A percentile compares a stretch with the other conserved stretches of the same genome.
Evolutionary conservation across 2,329 filamentous ascomycete genomes (phyloP).

Genomic region (Fusarium luffae): DNA sequence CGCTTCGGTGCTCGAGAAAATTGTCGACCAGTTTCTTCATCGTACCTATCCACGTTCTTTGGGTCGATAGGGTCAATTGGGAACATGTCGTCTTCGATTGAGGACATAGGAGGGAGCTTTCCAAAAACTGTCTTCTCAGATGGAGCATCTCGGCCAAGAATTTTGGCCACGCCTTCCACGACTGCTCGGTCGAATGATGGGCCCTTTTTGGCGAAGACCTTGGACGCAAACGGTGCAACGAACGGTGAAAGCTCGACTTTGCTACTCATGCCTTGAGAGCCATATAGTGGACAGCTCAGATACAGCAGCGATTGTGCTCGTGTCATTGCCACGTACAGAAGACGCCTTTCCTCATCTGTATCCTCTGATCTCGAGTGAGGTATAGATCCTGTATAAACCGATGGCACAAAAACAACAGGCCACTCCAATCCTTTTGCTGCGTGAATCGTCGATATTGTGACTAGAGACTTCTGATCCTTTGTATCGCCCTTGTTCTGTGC

Average conservation of each 20-base stretch:
- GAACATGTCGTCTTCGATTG: constrained; percentile 74
- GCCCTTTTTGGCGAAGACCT: constrained; percentile 67
- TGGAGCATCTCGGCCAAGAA: constrained; percentile 73
- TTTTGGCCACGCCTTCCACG: constrained; percentile 75
- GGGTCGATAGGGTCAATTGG: constrained; percentile 69
- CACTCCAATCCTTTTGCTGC: constrained; percentile 96
- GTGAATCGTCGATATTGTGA: constrained; percentile 96
- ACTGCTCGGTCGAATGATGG: constrained; percentile 74
- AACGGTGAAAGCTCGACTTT: constrained; percentile 78
- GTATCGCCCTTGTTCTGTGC: constrained; percentile 72
- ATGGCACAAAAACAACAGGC: constrained; percentile 94
- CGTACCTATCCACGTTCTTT: constrained; percentile 43
- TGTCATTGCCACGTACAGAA: constrained; percentile 98
- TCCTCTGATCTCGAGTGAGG: constrained; percentile 90
- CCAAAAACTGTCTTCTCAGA: constrained; percentile 64
- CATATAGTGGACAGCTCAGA: constrained; percentile 80
- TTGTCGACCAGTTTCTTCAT: constrained; percentile 31
- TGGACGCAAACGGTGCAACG: constrained; percentile 62
- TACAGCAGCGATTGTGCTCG: constrained; percentile 88
- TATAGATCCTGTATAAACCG: constrained; percentile 89
- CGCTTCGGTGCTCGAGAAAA: constrained; percentile 45
- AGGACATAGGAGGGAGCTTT: constrained; percentile 63
- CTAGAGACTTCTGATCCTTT: constrained; percentile 67
- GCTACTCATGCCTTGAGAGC: constrained; percentile 66
- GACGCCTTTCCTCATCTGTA: constrained; percentile 83